Evolutionary conservation across 2,329 filamentous ascomycete genomes (phyloP).

Genomic region (Penicillium sp.): DNA sequence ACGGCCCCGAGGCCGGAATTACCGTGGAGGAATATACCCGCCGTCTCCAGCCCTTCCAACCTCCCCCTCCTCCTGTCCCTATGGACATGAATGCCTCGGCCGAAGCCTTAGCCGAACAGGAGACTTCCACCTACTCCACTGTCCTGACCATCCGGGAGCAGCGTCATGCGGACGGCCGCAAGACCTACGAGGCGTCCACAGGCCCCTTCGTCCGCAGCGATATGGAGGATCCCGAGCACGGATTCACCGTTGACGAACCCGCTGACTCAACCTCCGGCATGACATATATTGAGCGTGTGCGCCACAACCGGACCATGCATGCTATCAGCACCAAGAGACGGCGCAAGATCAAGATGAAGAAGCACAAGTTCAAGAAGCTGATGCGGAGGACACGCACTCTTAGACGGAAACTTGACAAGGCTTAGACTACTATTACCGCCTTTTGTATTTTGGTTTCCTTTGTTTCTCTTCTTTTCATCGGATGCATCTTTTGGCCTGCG

Average conservation of each 20-base stretch:
- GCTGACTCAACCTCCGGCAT: constrained; percentile 31
- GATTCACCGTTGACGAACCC: constrained; percentile 60
- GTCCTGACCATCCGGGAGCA: constrained; percentile 57
- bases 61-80: constrained; percentile 77
- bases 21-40: constrained; percentile 70
- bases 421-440: constrained; percentile 34
- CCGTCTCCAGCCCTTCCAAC: constrained; percentile 76
- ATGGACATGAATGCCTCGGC: constrained; percentile 42
- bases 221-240: constrained; percentile 41
- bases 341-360: constrained; percentile 98
- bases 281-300: constrained; percentile 70
- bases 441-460: constrained; percentile 12
- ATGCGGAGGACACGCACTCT: constrained; percentile 88
- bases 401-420: constrained; percentile 78
- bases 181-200: constrained; percentile 54
- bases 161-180: constrained; percentile 52
- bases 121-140: constrained; percentile 49
- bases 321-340: constrained; percentile 91
- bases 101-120: constrained; percentile 38
- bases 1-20: constrained; percentile 63
- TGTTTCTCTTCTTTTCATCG: constrained; percentile 16
- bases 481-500: constrained; percentile 26
- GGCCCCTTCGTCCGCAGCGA: constrained; percentile 51
- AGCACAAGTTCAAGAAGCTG: constrained; percentile 99
- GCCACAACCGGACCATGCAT: constrained; percentile 62